Conservation (phyloP, 169 alveolate species). For the Plasmodium adleri region DNA sequence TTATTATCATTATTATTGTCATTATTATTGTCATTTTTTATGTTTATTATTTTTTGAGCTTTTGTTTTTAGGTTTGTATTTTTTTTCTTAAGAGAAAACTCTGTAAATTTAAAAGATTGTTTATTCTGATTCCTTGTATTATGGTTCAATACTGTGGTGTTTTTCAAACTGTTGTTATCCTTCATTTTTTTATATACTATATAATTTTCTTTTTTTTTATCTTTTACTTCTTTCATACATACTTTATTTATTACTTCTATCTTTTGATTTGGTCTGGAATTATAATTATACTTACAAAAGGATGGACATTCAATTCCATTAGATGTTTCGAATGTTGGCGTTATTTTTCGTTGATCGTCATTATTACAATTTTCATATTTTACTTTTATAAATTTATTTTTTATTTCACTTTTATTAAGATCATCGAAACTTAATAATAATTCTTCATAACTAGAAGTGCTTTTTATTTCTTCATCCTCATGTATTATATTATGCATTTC, state of each 20-base stretch:
- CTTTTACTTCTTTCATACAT: neutral
- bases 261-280: neutral
- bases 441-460: conserved; percentile 60
- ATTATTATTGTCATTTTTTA: no score
- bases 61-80: no score
- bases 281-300: neutral
- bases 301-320: neutral
- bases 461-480: conserved; percentile 4
- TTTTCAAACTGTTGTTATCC: neutral
- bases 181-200: conserved; percentile 3
- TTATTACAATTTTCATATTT: conserved; percentile 9
- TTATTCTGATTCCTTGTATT: neutral
- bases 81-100: neutral
- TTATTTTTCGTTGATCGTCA: conserved; percentile 2
- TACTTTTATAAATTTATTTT: conserved; percentile 19
- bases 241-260: neutral
- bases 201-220: neutral
- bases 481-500: no score
- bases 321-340: neutral
- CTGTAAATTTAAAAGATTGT: conserved; percentile 2
- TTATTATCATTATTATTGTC: no score
- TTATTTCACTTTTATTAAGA: conserved; percentile 39
- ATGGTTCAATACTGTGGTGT: neutral
- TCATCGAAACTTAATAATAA: conserved; percentile 30
- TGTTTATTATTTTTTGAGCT: no score